phyloP scores from a whole-genome alignment of 2,329 filamentous ascomycete species.

The Colletotrichum lindemuthianum region DNA sequence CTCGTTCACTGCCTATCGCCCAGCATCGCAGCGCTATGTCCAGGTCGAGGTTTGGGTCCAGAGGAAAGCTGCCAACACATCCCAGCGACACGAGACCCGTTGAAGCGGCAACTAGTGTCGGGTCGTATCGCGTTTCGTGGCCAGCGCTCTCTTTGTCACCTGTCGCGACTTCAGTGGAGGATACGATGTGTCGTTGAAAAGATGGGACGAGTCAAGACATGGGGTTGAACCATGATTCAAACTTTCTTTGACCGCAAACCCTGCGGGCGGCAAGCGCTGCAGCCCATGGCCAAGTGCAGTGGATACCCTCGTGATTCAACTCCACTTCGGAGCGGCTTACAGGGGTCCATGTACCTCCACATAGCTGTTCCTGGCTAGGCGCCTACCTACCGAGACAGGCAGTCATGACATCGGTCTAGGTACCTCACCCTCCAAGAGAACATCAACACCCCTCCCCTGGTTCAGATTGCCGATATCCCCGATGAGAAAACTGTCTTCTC shows the following conservation, averaged over 20 bases:
- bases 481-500: no score
- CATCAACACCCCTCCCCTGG: no score
- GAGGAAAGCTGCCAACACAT: no score
- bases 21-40: neutral
- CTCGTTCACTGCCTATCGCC: neutral
- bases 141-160: slow-evolving; percentile 12
- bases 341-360: no score
- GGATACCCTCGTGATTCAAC: neutral
- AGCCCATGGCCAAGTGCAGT: neutral
- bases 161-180: neutral
- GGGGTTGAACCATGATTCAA: neutral
- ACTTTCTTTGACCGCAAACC: slow-evolving; percentile 9
- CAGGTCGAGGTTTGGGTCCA: no score
- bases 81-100: slow-evolving; percentile 1
- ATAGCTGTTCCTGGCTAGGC: no score
- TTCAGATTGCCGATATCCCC: no score
- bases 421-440: no score
- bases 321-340: neutral
- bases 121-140: neutral
- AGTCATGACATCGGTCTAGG: no score
- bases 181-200: slow-evolving; percentile 16
- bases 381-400: no score
- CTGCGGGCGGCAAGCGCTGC: slow-evolving; percentile 9
- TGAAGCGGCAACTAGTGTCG: neutral
- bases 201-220: slow-evolving; percentile 29